Evolutionary conservation across 169 alveolate genomes (phyloP).

Genomic region (Plasmodium billcollinsi): DNA sequence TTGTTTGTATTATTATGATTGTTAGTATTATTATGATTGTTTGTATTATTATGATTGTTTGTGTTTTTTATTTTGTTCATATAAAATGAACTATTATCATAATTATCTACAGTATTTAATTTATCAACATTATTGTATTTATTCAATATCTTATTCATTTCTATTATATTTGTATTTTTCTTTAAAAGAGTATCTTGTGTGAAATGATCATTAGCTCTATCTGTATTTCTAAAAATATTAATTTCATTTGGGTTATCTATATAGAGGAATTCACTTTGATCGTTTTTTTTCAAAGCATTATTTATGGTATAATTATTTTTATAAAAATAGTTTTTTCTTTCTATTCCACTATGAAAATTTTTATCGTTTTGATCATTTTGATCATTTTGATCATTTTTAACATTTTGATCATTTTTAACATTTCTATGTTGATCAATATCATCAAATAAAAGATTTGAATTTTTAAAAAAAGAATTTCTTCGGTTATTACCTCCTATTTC

Average conservation of each 20-base stretch:
- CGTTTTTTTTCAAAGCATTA: neutral
- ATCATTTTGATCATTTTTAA: no score
- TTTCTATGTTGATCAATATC: neutral
- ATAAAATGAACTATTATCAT: neutral
- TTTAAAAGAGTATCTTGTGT: neutral
- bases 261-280: neutral
- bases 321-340: neutral
- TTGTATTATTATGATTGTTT: no score
- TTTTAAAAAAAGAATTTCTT: neutral
- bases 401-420: no score
- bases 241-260: neutral
- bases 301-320: neutral
- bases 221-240: neutral
- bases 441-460: neutral
- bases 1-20: no score
- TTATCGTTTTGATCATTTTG: no score
- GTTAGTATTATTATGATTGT: no score
- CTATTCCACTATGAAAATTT: no score
- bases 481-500: neutral
- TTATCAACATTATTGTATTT: neutral
- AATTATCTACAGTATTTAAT: neutral
- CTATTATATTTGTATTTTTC: neutral
- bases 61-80: no score
- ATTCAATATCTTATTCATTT: conserved; percentile 2
- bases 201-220: neutral